Evolutionary conservation across 176 grass and related monocot species (phyloP).

Genomic region (Oryza punctata): DNA sequence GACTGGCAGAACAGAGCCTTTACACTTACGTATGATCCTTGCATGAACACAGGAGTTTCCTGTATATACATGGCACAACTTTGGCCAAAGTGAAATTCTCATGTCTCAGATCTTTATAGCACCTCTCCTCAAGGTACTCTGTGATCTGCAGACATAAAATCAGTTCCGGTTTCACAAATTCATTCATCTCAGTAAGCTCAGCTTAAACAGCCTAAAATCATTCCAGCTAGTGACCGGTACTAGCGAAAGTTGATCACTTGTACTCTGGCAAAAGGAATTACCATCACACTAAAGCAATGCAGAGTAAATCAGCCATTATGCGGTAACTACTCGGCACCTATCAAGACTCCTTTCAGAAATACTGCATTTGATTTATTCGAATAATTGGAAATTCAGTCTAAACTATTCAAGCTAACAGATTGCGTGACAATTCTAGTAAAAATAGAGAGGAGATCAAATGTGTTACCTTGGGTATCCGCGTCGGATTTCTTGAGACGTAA

Average conservation of each 20-base stretch:
- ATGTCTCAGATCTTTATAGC: conserved; percentile 89
- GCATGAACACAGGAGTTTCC: conserved; percentile 86
- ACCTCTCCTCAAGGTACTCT: conserved; percentile 84
- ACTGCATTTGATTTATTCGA: not conserved
- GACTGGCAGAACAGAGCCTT: conserved; percentile 20
- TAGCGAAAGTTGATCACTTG: not conserved
- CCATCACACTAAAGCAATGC: not conserved
- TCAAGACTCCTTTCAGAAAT: not conserved
- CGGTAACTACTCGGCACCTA: not conserved
- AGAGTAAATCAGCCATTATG: not conserved
- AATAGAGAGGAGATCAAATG: not conserved
- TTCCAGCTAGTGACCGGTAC: conserved; percentile 7
- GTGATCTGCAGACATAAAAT: conserved; percentile 62
- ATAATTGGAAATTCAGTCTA: not conserved
- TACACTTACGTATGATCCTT: conserved; percentile 82
- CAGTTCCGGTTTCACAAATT: not conserved
- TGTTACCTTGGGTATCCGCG: conserved; percentile 81
- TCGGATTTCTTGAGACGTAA: conserved; percentile 85
- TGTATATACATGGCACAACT: conserved; percentile 85
- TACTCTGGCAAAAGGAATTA: not conserved
- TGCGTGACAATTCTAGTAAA: not conserved
- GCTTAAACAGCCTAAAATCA: not conserved
- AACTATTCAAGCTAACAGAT: not conserved
- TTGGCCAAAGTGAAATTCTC: conserved; percentile 72
- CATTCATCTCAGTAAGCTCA: conserved; percentile 5